Base-by-base conservation (phyloP, 768 basidiomycete species). In the Boletus barrowsii region DNA sequence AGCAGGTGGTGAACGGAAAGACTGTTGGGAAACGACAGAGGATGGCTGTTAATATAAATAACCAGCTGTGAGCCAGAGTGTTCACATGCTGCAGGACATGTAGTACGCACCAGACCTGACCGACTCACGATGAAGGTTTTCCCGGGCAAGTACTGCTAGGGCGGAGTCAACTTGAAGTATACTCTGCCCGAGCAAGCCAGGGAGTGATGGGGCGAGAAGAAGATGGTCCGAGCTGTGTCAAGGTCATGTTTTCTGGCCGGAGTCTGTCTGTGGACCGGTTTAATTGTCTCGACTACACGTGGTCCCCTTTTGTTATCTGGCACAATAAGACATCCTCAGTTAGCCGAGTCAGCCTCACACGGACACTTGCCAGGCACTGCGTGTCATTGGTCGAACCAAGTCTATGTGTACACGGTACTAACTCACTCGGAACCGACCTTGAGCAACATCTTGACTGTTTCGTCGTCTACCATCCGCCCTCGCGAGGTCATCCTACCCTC, bases 401-500 rank as follows among this genome's bases (percentile, higher is more conserved):
- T 29, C 29, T 29, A 29, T 8, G 26, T 24, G 24, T 24, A 24
- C 24, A 24, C 24, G 24, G 5, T 26, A 26, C 5, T 26, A 29
- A 29, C 26, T 29, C 47, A 60, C 47, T 53, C 53, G 11, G 52
- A 47, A 18, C 55, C 53, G 3, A 53, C 41, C 6, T 60, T 61
- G 36, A 70, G 39, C 6, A 75, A 44, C 43, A 41, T 59, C 53
- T 55, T 61, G 43, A 68, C 55, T 10, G 64, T 57, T 18, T 72
- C 64, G 4, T 72, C 78, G 58, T 83, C 80, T 47, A 77, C 58
- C 58, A 69, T 72, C 62, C 72, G 77, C 13, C 83, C 82, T 45
- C 77, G 76, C 33, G 77, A 69, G 54, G 82, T 72, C 22, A 73
- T 64, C 54, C 87, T 76, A 6, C 82, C 78, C 63, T 84, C 82